Conservation (phyloP, 768 basidiomycete species). For the Rhizopogon vinicolor region DNA sequence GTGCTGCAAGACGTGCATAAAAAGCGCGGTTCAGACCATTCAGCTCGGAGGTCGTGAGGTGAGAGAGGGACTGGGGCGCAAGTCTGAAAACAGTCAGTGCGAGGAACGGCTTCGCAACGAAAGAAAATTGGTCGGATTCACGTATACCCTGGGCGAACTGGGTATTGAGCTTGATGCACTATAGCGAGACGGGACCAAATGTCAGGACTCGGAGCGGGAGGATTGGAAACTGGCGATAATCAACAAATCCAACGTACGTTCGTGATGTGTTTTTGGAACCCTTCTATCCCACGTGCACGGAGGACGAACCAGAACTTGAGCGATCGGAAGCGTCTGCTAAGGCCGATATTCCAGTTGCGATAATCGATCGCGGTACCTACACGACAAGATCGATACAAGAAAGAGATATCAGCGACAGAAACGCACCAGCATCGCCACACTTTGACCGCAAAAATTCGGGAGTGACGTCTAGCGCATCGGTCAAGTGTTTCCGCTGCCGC, state of each 20-base stretch:
- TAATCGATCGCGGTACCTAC: too few species aligned
- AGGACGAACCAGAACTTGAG: constrained; percentile 92
- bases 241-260: constrained; percentile 34
- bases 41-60: too few species aligned
- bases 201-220: background rate
- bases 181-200: background rate
- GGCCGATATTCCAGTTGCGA: constrained; percentile 31
- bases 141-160: constrained; percentile 52
- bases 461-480: too few species aligned
- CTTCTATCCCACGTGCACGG: constrained; percentile 73
- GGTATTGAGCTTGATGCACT: constrained; percentile 60
- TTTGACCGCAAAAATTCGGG: too few species aligned
- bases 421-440: too few species aligned
- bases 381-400: too few species aligned
- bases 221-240: background rate
- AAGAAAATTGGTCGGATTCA: constrained; percentile 46
- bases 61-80: constrained; percentile 30
- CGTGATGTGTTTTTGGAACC: constrained; percentile 76
- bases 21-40: constrained; percentile 68
- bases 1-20: constrained; percentile 49
- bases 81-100: constrained; percentile 77
- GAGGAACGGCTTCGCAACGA: constrained; percentile 68
- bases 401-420: too few species aligned
- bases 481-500: background rate
- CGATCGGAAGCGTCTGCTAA: constrained; percentile 85